Base-by-base conservation (phyloP, 768 basidiomycete genomes). In the Boletus subcaerulescens region DNA sequence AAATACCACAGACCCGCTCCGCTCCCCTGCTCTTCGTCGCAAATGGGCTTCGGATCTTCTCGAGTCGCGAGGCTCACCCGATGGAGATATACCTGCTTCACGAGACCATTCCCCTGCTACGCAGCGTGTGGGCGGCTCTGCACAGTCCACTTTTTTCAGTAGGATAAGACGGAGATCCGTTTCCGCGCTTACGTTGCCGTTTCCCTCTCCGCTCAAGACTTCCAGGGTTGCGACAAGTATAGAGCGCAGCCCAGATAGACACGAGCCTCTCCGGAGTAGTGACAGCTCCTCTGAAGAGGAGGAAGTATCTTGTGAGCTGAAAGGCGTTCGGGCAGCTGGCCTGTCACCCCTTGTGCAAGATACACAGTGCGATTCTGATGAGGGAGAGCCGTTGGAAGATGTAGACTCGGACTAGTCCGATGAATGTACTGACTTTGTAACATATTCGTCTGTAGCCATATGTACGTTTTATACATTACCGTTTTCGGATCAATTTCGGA, bases 261-360 rank as follows among this genome's bases (percentile, higher is more conserved):
- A 66, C 17, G 78, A 76, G 44, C 67, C 69, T 41, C 64, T 65
- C 2, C 85, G 83, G 82, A 82, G 82, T 59, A 86, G 80, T 48
- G 83, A 85, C 61, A 84, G 78, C 50, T 84, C 83, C 12, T 81
- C 80, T 15, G 83, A 80, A 33, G 79, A 77, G 5, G 62, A 66
- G 46, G 74, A 71, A 47, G 65, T 13, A 53, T 61, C 4, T 42
- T 59, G 60, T 40, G 61, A 65, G 18, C 57, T 53, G 11, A 62
- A 50, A 42, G 45, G 41, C 17, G 10, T 32, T 26, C 45, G 57
- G 24, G 31, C 50, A 55, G 48, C 60, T 39, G 51, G 53, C 18
- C 42, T 59, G 48, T 52, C 45, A 45, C 38, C 49, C n/a, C n/a
- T 41, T 11, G 40, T 35, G 39, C 56, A 43, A 49, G 55, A 58